Percentiles rank a stretch among this genome's conserved stretches.
Evolutionary conservation across 495 filamentous ascomycete species (phyloP).

Genomic region (Lentithecium fluviatile): DNA sequence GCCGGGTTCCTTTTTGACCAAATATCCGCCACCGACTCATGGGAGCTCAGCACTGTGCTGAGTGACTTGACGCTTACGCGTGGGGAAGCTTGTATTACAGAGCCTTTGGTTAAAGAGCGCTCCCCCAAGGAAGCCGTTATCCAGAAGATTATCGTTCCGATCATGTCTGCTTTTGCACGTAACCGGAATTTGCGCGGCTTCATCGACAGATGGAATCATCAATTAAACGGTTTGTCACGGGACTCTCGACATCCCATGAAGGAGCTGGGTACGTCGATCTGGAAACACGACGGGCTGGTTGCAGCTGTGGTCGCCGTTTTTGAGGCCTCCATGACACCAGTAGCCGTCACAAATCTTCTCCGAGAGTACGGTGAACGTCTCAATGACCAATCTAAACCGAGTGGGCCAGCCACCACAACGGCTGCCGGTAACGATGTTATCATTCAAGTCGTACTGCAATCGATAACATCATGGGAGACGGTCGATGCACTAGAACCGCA

Average conservation of each 20-base stretch:
- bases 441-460: conserved; percentile 12
- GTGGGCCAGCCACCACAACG: neutral
- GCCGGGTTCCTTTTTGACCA: conserved; percentile 21
- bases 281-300: conserved; percentile 13
- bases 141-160: conserved; percentile 48
- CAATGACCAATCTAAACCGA: neutral
- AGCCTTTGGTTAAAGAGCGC: neutral
- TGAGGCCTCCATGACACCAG: conserved; percentile 22
- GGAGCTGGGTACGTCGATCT: conserved; percentile 8
- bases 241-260: neutral
- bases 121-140: neutral
- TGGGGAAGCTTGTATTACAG: too few relatives aligned
- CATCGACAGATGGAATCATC: conserved; percentile 62
- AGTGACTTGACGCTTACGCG: neutral
- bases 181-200: conserved; percentile 67
- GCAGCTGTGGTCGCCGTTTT: conserved; percentile 12
- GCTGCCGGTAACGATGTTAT: conserved; percentile 15
- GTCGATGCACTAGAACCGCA: conserved; percentile 5
- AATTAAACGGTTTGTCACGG: conserved; percentile 46
- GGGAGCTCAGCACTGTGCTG: neutral
- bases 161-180: conserved; percentile 62
- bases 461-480: conserved; percentile 13
- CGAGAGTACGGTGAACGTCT: conserved; percentile 4
- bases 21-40: conserved; percentile 7
- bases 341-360: conserved; percentile 21